A percentile compares a stretch with the other conserved stretches of the same genome.
These are phyloP conservation scores for Ganoderma resinaceum DNA, from an alignment of 1,284 basidiomycete genomes.

Conservation along the genomic window DNA sequence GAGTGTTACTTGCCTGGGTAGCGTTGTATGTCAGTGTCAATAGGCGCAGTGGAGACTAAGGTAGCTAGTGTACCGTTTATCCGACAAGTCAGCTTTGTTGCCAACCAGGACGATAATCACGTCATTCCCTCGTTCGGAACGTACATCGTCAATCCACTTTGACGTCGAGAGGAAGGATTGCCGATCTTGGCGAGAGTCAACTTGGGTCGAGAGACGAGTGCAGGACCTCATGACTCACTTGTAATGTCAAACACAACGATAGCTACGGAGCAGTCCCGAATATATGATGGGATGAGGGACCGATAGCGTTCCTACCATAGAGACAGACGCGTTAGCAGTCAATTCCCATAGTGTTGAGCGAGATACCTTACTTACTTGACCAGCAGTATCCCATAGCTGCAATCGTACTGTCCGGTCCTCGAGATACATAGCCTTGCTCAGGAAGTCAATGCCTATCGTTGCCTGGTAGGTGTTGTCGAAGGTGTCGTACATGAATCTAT, in stretches of 20 bases:
- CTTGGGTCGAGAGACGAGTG: not conserved
- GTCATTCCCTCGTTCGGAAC: slow-evolving; percentile 96
- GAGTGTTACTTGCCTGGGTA: slow-evolving; percentile 91
- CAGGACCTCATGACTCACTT: slow-evolving; percentile 63
- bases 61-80: slow-evolving; percentile 74
- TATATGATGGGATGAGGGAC: slow-evolving; percentile 98
- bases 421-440: slow-evolving; percentile 99
- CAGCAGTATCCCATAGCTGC: slow-evolving; percentile 99
- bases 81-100: slow-evolving; percentile 98
- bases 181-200: slow-evolving; percentile 66
- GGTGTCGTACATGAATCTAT: slow-evolving; percentile 98
- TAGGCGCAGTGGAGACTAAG: not conserved
- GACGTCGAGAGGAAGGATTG: slow-evolving; percentile 96
- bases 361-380: slow-evolving; percentile 69
- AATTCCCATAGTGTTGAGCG: not conserved
- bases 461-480: slow-evolving; percentile 99
- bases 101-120: slow-evolving; percentile 99
- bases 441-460: slow-evolving; percentile 99
- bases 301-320: slow-evolving; percentile 89
- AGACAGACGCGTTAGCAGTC: slow-evolving; percentile 9
- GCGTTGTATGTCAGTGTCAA: not conserved
- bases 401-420: slow-evolving; percentile 98
- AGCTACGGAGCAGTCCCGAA: slow-evolving; percentile 97
- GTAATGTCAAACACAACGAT: slow-evolving; percentile 99
- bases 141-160: slow-evolving; percentile 99